Base-by-base conservation (phyloP, 345 rosid species). In the Populus alba region DNA sequence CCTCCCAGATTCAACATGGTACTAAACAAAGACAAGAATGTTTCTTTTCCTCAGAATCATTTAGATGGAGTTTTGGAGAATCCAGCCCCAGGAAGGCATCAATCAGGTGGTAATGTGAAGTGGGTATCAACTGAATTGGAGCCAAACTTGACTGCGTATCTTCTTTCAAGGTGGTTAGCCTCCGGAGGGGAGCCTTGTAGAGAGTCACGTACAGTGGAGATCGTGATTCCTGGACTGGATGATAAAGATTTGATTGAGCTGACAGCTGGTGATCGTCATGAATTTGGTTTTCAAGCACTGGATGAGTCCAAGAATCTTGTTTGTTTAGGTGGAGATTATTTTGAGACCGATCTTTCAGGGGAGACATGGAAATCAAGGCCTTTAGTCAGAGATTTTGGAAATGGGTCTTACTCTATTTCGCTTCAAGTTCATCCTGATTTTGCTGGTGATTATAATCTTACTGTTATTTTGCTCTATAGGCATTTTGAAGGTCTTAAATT, bases 371-470 rank as follows among this genome's bases (percentile, higher is more conserved):
- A 92, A 79, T 94, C 97, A 0, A 77, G 97, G 80, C 98, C 99
- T 23, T 79, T 82, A 61, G 89, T 96, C 66, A 91, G 81, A 79
- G 98, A 96, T 80, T 90, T 92, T 33, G 91, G 90, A 27, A 89
- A 96, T 69, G 99, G 98, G 53, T 85, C 90, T 6, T 96, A 96
- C 83, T 87, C 90, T 0, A 38, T 92, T 71, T 87, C 87, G 15
- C 84, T 96, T 70, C 99, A 94, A 73, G 95, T 94, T 66, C 98
- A 96, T 89, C 98, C 92, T 5, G 94, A 96, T 84, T 96, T 94
- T 74, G 78, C 81, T 25, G 99, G 97, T 74, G 88, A 86, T 0
- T 96, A 87, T 73, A 87, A 87, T 72, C 90, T 96, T 74, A 88
- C 97, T 35, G 75, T 96, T 41, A 87, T 90, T 82, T 82, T 96